Evolutionary conservation across 179 eudicot genomes (phyloP), one percentile per base, ranked within the genome.

Genomic region (Corrigiola litoralis): DNA sequence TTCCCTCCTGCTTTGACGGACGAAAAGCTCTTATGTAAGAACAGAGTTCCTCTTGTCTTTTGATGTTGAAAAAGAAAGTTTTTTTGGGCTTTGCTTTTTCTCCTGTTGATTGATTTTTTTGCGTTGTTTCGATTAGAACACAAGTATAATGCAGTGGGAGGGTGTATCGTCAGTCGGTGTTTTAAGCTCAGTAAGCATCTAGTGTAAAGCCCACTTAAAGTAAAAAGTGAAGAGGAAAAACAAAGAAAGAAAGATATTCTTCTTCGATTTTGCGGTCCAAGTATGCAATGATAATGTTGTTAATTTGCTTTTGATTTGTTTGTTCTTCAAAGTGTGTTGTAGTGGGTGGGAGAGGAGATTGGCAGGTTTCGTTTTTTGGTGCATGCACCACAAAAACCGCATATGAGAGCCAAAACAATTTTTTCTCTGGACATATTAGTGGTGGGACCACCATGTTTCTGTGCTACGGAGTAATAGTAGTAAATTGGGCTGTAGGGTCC

Each of bases 271-370:
- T 58, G 58, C 20, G 58, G 41, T 45, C 63, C 56, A 44, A 45
- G 27, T 20, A 38, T 57, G 44, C 46, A 34, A 37, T 65, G 76
- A 72, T 73, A 73, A 61, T 67, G 76, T 67, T 66, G 56, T 21
- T 68, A 32, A 58, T 32, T 13, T 28, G 4, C 49, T 20, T 25
- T 10, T 31, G 27, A 37, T 24, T 48, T 45, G n/a, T 54, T 72
- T 6, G 21, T 49, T 24, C 6, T 17, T 61, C 45, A 11, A 41
- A 47, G 61, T 34, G 65, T 62, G 57, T 28, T 46, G 58, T 24
- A 6, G 51, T 46, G 63, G 37, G 36, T 20, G 37, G 55, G 20
- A 21, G 38, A 21, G 21, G 66, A 41, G 67, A 42, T n/a, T 20
- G 48, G 21, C 16, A 6, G 8, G 18, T 40, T 44, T 55, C 21